Evolutionary conservation across 495 filamentous ascomycete species (phyloP), one percentile per base, ranked within the genome.

Genomic region (Penicillium lagena): DNA sequence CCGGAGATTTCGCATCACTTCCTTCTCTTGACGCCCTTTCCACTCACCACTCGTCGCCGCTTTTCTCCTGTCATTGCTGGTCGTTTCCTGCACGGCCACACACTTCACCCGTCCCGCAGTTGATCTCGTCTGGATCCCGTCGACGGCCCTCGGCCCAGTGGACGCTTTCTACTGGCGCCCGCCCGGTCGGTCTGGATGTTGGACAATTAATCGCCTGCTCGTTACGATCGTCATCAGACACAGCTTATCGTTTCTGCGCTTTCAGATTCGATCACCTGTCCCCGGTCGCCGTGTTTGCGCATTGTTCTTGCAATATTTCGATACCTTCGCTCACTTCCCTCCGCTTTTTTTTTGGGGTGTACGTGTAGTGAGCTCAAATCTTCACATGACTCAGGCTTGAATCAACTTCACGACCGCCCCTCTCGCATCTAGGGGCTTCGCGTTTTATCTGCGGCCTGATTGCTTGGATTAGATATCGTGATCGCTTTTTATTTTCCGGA

Each of bases 361-460:
- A 45, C 29, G 35, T 44, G 44, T 41, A 39, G 42, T 36, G 39
- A 38, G 45, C 43, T 39, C 33, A 45, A 40, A 37, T 38, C 41
- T 46, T 51, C 49, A 27, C 41, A 48, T 48, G 57, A 47, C 29
- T 52, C 48, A 49, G 39, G 35, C 29, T 41, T 40, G 11, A 30
- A 15, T 7, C 39, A 45, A 50, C 34, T 39, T 41, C 42, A 49
- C 39, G 56, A 40, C 41, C 27, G 12, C 28, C 12, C 29, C 29
- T 38, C 29, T 11, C 12, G 13, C 45, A 47, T 42, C 17, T 29
- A 42, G 34, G 28, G 15, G 17, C 38, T 11, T 39, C 45, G 29
- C 15, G 39, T 17, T 2, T 12, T 34, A 11, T 34, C 32, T 34
- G n/a, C 32, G 32, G 10, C 32, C 32, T 22, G 6, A 2, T 22